A percentile compares a stretch with the other conserved stretches of the same genome.
These are phyloP conservation scores for Diplodia scrobiculata DNA, from an alignment of 2,329 filamentous ascomycete species.

Conservation along the genomic window DNA sequence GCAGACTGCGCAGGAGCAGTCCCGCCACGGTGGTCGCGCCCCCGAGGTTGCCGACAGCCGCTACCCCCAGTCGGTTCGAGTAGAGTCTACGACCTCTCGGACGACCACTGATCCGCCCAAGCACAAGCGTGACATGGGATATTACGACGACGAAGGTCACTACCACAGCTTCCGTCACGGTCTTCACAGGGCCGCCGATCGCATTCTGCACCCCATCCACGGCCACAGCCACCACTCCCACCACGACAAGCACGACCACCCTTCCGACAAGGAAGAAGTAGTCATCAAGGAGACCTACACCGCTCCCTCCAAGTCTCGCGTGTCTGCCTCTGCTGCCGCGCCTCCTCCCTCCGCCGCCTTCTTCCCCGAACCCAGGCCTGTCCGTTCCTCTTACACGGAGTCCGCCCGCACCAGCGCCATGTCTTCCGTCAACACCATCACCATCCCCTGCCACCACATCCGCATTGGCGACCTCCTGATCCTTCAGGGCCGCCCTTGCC, in stretches of 20 bases:
- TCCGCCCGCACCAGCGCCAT: slow-evolving; percentile 39
- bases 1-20: slow-evolving; percentile 24
- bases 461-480: slow-evolving; percentile 98
- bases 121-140: slow-evolving; percentile 68
- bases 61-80: slow-evolving; percentile 53
- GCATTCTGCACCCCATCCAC: slow-evolving; percentile 65
- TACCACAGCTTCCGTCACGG: slow-evolving; percentile 75
- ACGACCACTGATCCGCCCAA: slow-evolving; percentile 56
- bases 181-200: slow-evolving; percentile 66
- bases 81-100: slow-evolving; percentile 50
- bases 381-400: slow-evolving; percentile 30
- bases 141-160: slow-evolving; percentile 77
- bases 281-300: slow-evolving; percentile 51
- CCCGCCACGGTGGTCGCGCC: slow-evolving; percentile 44
- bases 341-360: slow-evolving; percentile 30
- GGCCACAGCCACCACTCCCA: slow-evolving; percentile 55
- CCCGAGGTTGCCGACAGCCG: slow-evolving; percentile 44
- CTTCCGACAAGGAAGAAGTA: slow-evolving; percentile 49
- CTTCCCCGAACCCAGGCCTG: slow-evolving; percentile 35
- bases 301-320: slow-evolving; percentile 39
- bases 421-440: slow-evolving; percentile 80
- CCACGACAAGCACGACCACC: slow-evolving; percentile 47
- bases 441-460: slow-evolving; percentile 99
- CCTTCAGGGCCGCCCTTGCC: slow-evolving; percentile 97
- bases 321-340: slow-evolving; percentile 46